Percentiles rank a stretch among this genome's conserved stretches.
phyloP scores from a whole-genome alignment of 768 basidiomycete genomes.

The Lentinula guzmanii region DNA sequence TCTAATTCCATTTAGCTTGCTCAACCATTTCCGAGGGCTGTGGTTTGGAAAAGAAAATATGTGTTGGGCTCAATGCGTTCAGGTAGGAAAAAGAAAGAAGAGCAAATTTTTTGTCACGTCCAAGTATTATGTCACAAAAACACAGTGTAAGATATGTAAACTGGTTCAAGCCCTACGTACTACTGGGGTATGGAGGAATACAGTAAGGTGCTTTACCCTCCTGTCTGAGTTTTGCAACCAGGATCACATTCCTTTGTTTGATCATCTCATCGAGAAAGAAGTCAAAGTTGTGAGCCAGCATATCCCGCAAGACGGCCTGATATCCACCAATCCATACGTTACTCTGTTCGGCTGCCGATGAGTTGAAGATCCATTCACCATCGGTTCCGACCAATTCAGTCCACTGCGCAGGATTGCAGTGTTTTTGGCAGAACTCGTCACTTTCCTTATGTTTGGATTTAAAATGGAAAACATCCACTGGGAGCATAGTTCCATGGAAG shows the following conservation, averaged over 20 bases:
- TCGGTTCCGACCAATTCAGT: conserved; percentile 12
- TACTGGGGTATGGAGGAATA: too few species aligned
- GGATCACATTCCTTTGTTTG: neutral
- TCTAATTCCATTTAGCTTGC: too few species aligned
- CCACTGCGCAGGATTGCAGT: conserved; percentile 20
- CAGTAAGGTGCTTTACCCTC: too few species aligned
- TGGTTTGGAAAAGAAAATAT: too few species aligned
- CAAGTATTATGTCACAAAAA: too few species aligned
- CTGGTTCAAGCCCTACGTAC: too few species aligned
- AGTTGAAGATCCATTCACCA: conserved; percentile 22
- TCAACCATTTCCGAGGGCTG: too few species aligned
- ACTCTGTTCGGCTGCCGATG: conserved; percentile 27
- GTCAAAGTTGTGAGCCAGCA: conserved; percentile 17
- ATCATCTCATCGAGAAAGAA: conserved; percentile 32
- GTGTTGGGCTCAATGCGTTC: too few species aligned
- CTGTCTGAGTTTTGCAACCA: neutral
- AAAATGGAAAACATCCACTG: conserved; percentile 24
- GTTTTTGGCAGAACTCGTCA: conserved; percentile 15
- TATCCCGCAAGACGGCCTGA: conserved; percentile 23
- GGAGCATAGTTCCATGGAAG: conserved; percentile 11
- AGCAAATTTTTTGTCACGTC: too few species aligned
- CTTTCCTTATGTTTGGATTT: conserved; percentile 18
- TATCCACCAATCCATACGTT: conserved; percentile 27
- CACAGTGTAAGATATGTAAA: too few species aligned
- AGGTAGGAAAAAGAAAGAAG: too few species aligned